Base-by-base conservation (phyloP, 208 protist genomes). In the Leishmania tropica region DNA sequence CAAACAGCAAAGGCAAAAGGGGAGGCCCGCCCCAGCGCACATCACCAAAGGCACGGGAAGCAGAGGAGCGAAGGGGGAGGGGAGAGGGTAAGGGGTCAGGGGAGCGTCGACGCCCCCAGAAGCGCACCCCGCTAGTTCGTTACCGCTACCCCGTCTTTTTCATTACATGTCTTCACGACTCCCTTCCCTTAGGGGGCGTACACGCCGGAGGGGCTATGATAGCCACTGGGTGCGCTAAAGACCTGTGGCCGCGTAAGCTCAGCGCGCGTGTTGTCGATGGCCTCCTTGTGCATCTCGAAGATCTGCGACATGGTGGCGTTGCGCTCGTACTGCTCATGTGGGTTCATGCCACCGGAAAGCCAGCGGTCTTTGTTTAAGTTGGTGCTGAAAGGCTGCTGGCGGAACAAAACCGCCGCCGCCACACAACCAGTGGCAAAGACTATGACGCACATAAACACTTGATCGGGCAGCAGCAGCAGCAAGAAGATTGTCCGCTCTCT, bases 311-410 rank as follows among this genome's bases (percentile, higher is more conserved):
- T 97, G 71, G 93, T 90, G 60, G 91, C 85, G 79, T 94, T 95
- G 75, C 94, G 94, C 68, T 88, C 80, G 79, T 87, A 97, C 54
- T 90, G 87, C 88, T 96, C 90, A 80, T 96, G 91, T 84, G 93
- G 87, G 75, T 88, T 93, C 75, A 96, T 58, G 21, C 83, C 89
- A 65, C 91, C 88, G 19, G 83, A 31, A 68, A 94, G 84, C 88
- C 90, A 93, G 37, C 85, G 80, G 54, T 96, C 83, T 54, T 92
- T 91, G 51, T 90, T 76, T 42, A 81, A 83, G 74, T 93, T 93
- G 51, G 85, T 75, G 60, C 75, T 76, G 80, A 92, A 94, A 19
- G 90, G 90, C 75, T 91, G 85, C 68, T 88, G 84, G 19, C 81
- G 80, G 76, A 86, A 85, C 48, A 74, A 82, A 2, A 95, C 13